These are phyloP conservation scores for Populus davidiana DNA, from an alignment of 345 rosid genomes.

Conservation along the genomic window DNA sequence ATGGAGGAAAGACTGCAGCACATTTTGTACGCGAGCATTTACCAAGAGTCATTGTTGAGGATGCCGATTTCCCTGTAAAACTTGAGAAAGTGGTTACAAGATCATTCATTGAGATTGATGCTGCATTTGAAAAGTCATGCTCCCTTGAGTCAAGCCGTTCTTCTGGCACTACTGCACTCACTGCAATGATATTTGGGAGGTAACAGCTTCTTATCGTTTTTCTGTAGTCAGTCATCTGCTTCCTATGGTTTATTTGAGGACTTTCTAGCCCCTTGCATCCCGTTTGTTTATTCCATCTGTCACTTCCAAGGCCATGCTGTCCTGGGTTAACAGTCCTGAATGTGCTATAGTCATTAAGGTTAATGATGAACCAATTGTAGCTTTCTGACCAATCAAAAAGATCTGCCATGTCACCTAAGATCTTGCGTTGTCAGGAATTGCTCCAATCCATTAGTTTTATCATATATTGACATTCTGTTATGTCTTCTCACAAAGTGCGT, in stretches of 20 bases:
- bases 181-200: slow-evolving; percentile 83
- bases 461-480: background rate
- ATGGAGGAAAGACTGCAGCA: slow-evolving; percentile 75
- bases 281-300: background rate
- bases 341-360: background rate
- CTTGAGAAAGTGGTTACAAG: slow-evolving; percentile 61
- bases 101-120: slow-evolving; percentile 74
- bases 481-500: background rate
- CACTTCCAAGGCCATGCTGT: background rate
- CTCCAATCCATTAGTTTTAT: background rate
- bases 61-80: slow-evolving; percentile 66
- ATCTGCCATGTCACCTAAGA: background rate
- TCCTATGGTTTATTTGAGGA: background rate
- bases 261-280: background rate
- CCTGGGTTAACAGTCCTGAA: background rate
- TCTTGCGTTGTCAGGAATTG: background rate
- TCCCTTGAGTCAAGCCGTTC: slow-evolving; percentile 43
- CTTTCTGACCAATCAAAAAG: background rate
- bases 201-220: slow-evolving; percentile 19
- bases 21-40: slow-evolving; percentile 70
- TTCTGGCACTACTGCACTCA: slow-evolving; percentile 86
- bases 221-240: background rate
- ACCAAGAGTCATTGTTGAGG: slow-evolving; percentile 74
- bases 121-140: slow-evolving; percentile 58
- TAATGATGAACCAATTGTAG: background rate